Evolutionary conservation across 2,329 filamentous ascomycete species (phyloP).

Genomic region (Aspergillus niger): DNA sequence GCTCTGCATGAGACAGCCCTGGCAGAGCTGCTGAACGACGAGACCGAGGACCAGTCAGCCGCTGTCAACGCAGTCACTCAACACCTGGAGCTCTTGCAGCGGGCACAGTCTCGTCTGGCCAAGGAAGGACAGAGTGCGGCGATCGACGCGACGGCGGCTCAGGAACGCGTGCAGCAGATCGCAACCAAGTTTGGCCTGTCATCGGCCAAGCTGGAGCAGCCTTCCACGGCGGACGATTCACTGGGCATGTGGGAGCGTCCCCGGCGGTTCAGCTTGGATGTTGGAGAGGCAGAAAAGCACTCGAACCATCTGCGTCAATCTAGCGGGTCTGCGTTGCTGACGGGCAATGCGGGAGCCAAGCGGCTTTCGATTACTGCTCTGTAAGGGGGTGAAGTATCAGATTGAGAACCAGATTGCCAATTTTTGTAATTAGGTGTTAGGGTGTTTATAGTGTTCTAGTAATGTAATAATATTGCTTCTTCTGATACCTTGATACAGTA

Average conservation of each 20-base stretch:
- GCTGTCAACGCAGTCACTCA: conserved; percentile 30
- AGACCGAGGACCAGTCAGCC: conserved; percentile 22
- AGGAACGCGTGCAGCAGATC: conserved; percentile 29
- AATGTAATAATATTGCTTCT: background rate
- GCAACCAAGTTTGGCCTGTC: conserved; percentile 32
- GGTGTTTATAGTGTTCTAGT: background rate
- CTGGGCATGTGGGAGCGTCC: conserved; percentile 37
- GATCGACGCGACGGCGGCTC: conserved; percentile 24
- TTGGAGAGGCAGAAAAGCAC: conserved; percentile 32
- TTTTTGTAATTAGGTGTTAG: background rate
- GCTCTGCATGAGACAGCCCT: conserved; percentile 35
- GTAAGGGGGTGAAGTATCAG: conserved; percentile 4
- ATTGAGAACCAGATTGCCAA: background rate
- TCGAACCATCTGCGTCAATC: conserved; percentile 34
- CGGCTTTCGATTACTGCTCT: conserved; percentile 25
- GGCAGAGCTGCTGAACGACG: conserved; percentile 32
- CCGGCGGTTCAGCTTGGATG: conserved; percentile 36
- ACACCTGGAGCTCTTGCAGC: conserved; percentile 34
- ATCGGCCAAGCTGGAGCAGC: conserved; percentile 25
- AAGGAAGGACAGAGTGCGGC: conserved; percentile 20
- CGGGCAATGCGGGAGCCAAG: conserved; percentile 29
- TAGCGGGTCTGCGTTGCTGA: conserved; percentile 31
- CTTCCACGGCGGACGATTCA: conserved; percentile 25
- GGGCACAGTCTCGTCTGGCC: conserved; percentile 30
- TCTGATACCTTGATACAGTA: too few species aligned